A percentile compares a stretch with the other conserved stretches of the same genome.
Evolutionary conservation across 257 asterid genomes (phyloP).

Genomic region (Henckelia pumila): DNA sequence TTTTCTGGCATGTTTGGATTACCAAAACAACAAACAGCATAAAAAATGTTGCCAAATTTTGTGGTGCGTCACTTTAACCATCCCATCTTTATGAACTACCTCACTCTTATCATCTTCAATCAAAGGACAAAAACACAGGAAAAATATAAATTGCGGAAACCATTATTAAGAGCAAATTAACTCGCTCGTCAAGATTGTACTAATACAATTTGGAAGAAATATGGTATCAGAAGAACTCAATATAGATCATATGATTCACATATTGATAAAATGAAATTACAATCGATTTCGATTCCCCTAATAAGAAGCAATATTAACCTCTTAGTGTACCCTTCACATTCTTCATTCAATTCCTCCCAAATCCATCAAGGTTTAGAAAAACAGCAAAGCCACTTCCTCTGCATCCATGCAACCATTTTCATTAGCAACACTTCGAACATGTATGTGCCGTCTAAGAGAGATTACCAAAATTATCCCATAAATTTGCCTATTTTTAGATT

Average conservation of each 20-base stretch:
- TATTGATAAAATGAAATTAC: neutral
- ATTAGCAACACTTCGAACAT: neutral
- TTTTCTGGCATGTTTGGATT: too few species aligned
- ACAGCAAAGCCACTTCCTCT: conserved; percentile 51
- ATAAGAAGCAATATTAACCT: neutral
- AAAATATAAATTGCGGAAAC: too few species aligned
- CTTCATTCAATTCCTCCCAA: conserved; percentile 18
- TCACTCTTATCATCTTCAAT: too few species aligned
- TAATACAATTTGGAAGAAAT: neutral
- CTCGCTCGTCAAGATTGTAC: neutral
- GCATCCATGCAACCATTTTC: conserved; percentile 23
- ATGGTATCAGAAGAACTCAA: neutral
- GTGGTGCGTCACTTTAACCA: too few species aligned
- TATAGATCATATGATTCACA: neutral
- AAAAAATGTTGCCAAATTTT: too few species aligned
- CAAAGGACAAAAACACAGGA: too few species aligned
- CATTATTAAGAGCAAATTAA: neutral
- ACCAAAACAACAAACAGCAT: too few species aligned
- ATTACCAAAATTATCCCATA: neutral
- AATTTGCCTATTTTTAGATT: neutral
- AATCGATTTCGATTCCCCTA: neutral
- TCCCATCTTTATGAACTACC: too few species aligned
- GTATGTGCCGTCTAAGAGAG: neutral
- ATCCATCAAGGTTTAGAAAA: conserved; percentile 17
- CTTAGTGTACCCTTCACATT: neutral